Base-by-base conservation (phyloP, 192 early-diverging fungal species). In the Pilaira anomala region DNA sequence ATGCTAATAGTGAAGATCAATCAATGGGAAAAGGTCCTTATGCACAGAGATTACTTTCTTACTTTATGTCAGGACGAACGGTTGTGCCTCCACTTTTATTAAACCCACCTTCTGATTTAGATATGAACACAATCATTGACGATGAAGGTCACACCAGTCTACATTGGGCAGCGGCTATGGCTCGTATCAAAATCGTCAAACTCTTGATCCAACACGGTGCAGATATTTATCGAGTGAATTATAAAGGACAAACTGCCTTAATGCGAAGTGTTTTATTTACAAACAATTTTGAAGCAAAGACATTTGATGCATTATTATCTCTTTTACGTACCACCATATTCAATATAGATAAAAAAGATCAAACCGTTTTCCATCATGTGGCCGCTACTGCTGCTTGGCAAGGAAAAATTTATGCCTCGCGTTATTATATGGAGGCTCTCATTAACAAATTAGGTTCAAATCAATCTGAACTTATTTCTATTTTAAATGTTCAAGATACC, bases 101-200 rank as follows among this genome's bases (percentile, higher is more conserved):
- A 9, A 29, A 67, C 18, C 80, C 83, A 22, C 85, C 87, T 2
- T 18, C 76, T 0, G 88, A 97, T 45, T 74, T 94, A 12, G 88
- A 98, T 73, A 87, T 95, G 26, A 84, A 94, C 71, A 66, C 89
- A 3, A 80, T 88, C 18, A 93, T 99, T 48, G 97, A 99, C 60
- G 96, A 99, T 48, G 93, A 94, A 54, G 96, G 93, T 4, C 95
- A 99, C 71, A 93, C 93, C 0, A 80, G 91, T 2, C 76, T 98
- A 8, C 97, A 99, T 60, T 99, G 96, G 96, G 91, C 97, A 3
- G 90, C 94, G 2, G 94, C 95, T 7, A 85, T 97, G 63, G 97
- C 88, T 0, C 72, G 87, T 13, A 84, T 90, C 46, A 75, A 84
- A 24, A 80, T 97, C 8, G 81, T 95, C 14, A 75, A 82, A 18